Evolutionary conservation across 345 rosid species (phyloP).

Genomic region (Brassica cretica): DNA sequence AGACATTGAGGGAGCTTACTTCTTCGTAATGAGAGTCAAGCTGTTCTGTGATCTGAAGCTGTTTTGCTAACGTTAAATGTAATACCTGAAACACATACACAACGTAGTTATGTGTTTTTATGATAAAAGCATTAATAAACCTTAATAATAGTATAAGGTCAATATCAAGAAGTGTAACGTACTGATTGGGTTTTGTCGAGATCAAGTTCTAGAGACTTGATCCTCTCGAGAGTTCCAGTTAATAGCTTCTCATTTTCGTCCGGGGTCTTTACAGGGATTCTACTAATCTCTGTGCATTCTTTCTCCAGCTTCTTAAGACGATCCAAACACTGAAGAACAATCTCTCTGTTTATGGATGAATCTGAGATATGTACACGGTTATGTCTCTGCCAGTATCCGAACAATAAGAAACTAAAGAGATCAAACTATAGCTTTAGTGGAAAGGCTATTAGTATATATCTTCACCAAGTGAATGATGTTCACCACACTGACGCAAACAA

Average conservation of each 20-base stretch:
- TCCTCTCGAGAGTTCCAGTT: slow-evolving; percentile 73
- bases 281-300: slow-evolving; percentile 57
- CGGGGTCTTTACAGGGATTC: slow-evolving; percentile 63
- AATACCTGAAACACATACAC: slow-evolving; percentile 53
- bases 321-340: slow-evolving; percentile 57
- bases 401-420: slow-evolving; percentile 40
- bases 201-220: slow-evolving; percentile 80
- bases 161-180: slow-evolving; percentile 25
- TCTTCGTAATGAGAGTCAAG: slow-evolving; percentile 46
- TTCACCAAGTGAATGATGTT: slow-evolving; percentile 38
- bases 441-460: slow-evolving; percentile 41
- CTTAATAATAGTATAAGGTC: not conserved
- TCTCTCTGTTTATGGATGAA: slow-evolving; percentile 35
- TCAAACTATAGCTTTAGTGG: slow-evolving; percentile 47
- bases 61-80: slow-evolving; percentile 68
- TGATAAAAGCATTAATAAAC: not conserved
- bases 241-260: slow-evolving; percentile 73
- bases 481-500: not conserved
- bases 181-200: slow-evolving; percentile 90
- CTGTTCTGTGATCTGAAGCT: slow-evolving; percentile 64
- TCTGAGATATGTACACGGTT: slow-evolving; percentile 46
- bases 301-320: slow-evolving; percentile 83
- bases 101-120: not conserved
- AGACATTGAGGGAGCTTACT: slow-evolving; percentile 2
- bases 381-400: slow-evolving; percentile 57